Conservation (phyloP, 148 eudicot genomes). For the Camellia lanceoleosa region DNA sequence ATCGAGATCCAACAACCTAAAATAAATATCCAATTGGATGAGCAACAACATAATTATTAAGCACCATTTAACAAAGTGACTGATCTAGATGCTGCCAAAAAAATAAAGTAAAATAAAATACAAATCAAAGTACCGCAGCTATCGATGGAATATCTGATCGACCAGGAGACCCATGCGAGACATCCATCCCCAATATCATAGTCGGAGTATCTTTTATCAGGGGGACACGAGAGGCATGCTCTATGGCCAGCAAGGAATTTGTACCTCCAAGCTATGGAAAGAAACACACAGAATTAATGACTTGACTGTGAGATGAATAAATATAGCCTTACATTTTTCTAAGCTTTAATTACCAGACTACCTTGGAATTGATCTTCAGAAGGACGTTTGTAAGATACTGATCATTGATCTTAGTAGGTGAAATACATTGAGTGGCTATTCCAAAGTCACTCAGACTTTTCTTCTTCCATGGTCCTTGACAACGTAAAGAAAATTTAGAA, state of each 20-base stretch:
- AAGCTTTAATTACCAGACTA: slow-evolving; percentile 21
- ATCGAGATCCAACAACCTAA: slow-evolving; percentile 91
- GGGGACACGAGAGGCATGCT: slow-evolving; percentile 60
- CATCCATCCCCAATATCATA: slow-evolving; percentile 94
- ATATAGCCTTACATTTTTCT: background rate
- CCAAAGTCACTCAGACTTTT: slow-evolving; percentile 68
- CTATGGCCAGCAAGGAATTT: slow-evolving; percentile 79
- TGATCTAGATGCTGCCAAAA: background rate
- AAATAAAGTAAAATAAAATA: background rate
- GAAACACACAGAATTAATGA: background rate
- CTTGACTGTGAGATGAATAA: background rate
- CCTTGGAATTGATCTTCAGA: slow-evolving; percentile 91
- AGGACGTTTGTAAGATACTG: slow-evolving; percentile 91
- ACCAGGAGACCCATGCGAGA: slow-evolving; percentile 93
- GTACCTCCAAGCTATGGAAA: slow-evolving; percentile 77
- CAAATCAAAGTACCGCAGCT: slow-evolving; percentile 65
- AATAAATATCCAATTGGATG: slow-evolving; percentile 6
- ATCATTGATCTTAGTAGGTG: slow-evolving; percentile 75
- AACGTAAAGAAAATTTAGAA: slow-evolving; percentile 10
- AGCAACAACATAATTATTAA: background rate
- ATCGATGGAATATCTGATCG: slow-evolving; percentile 73
- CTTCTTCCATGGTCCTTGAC: slow-evolving; percentile 85
- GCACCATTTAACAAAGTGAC: background rate
- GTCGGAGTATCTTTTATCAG: slow-evolving; percentile 71
- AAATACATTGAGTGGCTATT: slow-evolving; percentile 76